phyloP scores from a whole-genome alignment of 164 flowering plant genomes.

The Stephania yunnanensis region DNA sequence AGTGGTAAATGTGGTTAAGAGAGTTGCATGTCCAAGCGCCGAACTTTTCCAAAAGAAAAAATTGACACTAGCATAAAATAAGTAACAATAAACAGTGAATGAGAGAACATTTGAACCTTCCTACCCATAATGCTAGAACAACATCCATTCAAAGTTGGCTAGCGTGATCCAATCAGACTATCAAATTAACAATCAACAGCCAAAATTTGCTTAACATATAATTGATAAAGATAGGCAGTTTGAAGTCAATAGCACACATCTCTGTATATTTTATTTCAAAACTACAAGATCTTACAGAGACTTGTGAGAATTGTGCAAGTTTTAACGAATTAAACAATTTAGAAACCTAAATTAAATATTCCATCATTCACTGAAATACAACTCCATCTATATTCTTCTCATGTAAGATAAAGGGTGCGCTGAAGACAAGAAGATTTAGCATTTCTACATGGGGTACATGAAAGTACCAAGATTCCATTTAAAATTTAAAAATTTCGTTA shows the following conservation, averaged over 20 bases:
- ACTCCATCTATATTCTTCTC: constrained; percentile 1
- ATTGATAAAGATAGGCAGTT: not conserved
- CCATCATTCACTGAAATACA: not conserved
- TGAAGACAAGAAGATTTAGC: not conserved
- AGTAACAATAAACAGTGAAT: too few relatives aligned
- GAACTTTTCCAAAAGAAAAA: too few relatives aligned
- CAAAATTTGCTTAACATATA: not conserved
- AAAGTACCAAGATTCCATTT: constrained; percentile 29
- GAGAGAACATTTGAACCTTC: too few relatives aligned
- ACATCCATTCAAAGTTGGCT: too few relatives aligned
- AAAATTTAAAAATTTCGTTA: constrained; percentile 75
- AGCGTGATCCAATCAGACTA: not conserved
- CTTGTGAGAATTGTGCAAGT: not conserved
- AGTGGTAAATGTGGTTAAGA: too few relatives aligned
- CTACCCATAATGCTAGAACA: too few relatives aligned
- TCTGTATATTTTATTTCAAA: not conserved
- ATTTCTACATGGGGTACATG: constrained; percentile 19
- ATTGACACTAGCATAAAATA: too few relatives aligned
- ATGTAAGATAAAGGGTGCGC: not conserved
- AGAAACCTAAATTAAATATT: not conserved
- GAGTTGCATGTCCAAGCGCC: too few relatives aligned
- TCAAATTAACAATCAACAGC: not conserved
- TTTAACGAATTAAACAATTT: not conserved
- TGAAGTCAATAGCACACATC: not conserved
- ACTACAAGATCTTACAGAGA: not conserved